These are phyloP conservation scores for Spencermartinsiella ligniputridi DNA, from an alignment of 1,139 yeast genomes.

Conservation along the genomic window DNA sequence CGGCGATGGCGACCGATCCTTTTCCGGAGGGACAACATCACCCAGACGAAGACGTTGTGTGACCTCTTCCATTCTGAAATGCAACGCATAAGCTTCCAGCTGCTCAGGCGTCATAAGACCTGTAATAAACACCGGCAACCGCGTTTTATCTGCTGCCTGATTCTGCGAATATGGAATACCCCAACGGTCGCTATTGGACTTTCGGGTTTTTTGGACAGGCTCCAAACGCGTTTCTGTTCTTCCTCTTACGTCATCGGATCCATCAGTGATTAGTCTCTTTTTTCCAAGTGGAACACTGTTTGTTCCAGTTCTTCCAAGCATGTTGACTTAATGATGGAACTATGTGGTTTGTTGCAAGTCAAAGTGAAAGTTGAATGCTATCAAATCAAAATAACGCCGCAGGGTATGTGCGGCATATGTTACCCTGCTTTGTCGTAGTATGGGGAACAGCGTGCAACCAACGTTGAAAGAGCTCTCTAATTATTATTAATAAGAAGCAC, in stretches of 20 bases:
- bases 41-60: constrained; percentile 51
- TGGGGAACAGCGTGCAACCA: too few relatives aligned
- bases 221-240: constrained; percentile 5
- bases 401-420: too few relatives aligned
- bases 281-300: constrained; percentile 29
- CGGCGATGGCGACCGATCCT: constrained; percentile 70
- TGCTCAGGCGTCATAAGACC: constrained; percentile 79
- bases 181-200: constrained; percentile 29
- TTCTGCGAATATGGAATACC: constrained; percentile 29
- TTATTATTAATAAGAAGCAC: too few relatives aligned
- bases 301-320: constrained; percentile 20
- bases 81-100: constrained; percentile 70
- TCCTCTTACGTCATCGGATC: constrained; percentile 11
- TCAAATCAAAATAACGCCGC: too few relatives aligned
- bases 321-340: too few relatives aligned
- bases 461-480: too few relatives aligned
- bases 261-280: constrained; percentile 20
- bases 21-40: constrained; percentile 38
- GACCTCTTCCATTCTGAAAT: constrained; percentile 77
- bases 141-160: constrained; percentile 30
- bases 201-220: constrained; percentile 6
- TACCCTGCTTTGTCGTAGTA: too few relatives aligned
- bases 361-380: too few relatives aligned
- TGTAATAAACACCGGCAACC: constrained; percentile 40
- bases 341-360: too few relatives aligned